These are phyloP conservation scores for Spinellus fusiger DNA, from an alignment of 192 early-diverging fungal species.

Conservation along the genomic window DNA sequence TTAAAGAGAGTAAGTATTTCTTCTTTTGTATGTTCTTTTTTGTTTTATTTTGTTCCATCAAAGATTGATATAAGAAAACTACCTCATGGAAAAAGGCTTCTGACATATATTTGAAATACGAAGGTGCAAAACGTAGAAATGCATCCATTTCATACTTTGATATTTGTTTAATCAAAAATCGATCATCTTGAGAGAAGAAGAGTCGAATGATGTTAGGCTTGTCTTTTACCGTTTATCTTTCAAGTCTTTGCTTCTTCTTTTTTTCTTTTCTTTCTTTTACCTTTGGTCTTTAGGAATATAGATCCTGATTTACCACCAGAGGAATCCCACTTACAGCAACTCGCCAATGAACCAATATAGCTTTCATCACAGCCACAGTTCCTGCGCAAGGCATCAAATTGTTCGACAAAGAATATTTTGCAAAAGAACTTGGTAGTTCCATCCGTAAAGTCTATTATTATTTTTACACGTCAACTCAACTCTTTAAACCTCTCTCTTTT, in stretches of 20 bases:
- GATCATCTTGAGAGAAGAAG: constrained; percentile 57
- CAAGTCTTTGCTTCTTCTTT: neutral
- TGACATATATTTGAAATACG: constrained; percentile 84
- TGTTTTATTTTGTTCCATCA: neutral
- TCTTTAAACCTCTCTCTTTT: no score
- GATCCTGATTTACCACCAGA: constrained; percentile 91
- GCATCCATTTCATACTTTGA: constrained; percentile 81
- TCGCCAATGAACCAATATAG: constrained; percentile 79
- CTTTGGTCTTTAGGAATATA: constrained; percentile 79
- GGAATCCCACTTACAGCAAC: constrained; percentile 80
- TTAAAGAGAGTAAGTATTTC: neutral
- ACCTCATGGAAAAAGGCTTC: constrained; percentile 76
- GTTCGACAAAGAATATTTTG: constrained; percentile 87
- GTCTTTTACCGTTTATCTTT: neutral
- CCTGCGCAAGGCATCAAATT: constrained; percentile 85
- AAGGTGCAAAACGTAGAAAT: constrained; percentile 81
- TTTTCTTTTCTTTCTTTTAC: constrained; percentile 19
- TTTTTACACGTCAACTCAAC: no score
- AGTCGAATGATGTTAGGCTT: neutral
- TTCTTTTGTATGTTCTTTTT: neutral
- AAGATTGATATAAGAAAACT: neutral
- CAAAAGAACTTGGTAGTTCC: constrained; percentile 77
- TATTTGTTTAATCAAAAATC: constrained; percentile 89
- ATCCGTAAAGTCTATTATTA: constrained; percentile 63
- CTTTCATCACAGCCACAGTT: constrained; percentile 79